Conservation (phyloP, 768 basidiomycete species). For the Hygrocybe coccinea region DNA sequence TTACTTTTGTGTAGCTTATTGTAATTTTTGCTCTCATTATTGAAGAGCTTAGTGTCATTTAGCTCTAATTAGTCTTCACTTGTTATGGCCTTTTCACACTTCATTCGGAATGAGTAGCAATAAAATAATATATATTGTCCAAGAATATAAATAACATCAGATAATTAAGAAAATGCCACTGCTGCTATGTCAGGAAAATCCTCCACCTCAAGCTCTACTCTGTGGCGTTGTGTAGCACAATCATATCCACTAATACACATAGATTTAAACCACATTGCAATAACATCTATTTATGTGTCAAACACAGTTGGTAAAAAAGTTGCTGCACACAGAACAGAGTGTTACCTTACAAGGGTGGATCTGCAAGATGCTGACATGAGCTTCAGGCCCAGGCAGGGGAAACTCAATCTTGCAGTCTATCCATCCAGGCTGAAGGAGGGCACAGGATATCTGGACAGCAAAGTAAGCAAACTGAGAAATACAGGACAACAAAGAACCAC, state of each 20-base stretch:
- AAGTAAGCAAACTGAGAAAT: background rate
- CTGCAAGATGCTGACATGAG: slow-evolving; percentile 92
- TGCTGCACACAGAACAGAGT: background rate
- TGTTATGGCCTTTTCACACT: no score
- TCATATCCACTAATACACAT: slow-evolving; percentile 94
- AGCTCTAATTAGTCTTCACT: no score
- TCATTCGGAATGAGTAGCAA: no score
- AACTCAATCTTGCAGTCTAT: slow-evolving; percentile 98
- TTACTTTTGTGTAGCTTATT: no score
- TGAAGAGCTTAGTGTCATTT: no score
- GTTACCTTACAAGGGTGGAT: slow-evolving; percentile 91
- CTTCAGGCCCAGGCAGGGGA: slow-evolving; percentile 95
- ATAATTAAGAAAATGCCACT: no score
- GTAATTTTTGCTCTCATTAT: no score
- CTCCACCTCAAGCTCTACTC: no score
- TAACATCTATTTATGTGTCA: slow-evolving; percentile 67
- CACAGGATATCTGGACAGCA: slow-evolving; percentile 70
- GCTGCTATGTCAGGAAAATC: no score
- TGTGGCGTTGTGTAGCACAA: no score
- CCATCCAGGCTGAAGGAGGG: slow-evolving; percentile 87
- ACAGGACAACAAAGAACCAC: slow-evolving; percentile 31
- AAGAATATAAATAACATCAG: no score
- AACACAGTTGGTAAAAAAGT: background rate
- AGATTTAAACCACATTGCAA: slow-evolving; percentile 96
- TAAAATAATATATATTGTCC: no score